Base-by-base conservation (phyloP, 2,329 filamentous ascomycete genomes). In the Xylariaceae sp. region DNA sequence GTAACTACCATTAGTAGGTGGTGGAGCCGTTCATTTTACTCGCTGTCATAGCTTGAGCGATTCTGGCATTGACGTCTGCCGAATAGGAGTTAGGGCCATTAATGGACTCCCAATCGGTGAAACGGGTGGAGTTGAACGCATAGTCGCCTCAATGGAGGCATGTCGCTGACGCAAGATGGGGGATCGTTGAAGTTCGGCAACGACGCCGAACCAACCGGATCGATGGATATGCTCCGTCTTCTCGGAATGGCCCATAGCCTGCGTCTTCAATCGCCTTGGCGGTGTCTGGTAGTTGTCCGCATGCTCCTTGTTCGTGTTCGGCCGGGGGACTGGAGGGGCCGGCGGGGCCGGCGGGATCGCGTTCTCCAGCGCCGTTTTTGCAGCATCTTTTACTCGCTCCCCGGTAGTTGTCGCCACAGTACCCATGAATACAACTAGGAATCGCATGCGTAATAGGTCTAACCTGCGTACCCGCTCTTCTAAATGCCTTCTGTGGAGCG, bases 351-450 rank as follows among this genome's bases (percentile, higher is more conserved):
- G 51, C 53, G 63, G 16, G 40, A 51, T 49, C 43, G 56, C 46
- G 61, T 72, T 73, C 53, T 70, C 69, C 1, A 60, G 62, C 22
- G 53, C 59, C 18, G 60, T 49, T 57, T 53, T 63, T 51, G 65
- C 65, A 39, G 57, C 55, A 44, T 71, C 65, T 55, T 71, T 74
- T 49, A 70, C 68, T 34, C 61, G 61, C 19, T 68, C 63, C 43
- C 60, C 63, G 15, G 67, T 67, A 42, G 66, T 67, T 10, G 71
- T 68, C 12, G 77, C 72, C 49, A 85, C 74, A 56, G 84, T 76
- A 58, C 81, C 79, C 79, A 86, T 80, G 67, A 84, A 84, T 36
- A 84, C 75, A 34, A 85, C 80, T 30, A 86, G 70, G 64, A 86
- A 85, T 56, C 83, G 78, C 80, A 84, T 84, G 65, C 83, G 76